Conservation (phyloP, 768 basidiomycete species). For the Phylloporus scabripes region DNA sequence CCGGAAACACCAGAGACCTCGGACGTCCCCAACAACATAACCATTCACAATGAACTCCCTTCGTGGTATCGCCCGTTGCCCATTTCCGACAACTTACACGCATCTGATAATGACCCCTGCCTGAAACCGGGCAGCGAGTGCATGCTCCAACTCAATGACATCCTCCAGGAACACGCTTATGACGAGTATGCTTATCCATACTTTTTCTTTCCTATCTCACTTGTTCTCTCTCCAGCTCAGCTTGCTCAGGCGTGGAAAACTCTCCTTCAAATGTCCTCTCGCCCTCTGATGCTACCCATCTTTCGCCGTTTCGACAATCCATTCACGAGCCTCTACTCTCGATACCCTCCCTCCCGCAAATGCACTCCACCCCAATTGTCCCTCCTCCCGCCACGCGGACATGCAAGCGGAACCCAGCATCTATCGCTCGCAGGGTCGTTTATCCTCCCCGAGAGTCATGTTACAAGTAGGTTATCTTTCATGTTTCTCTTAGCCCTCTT, state of each 20-base stretch:
- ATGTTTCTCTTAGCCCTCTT: constrained; percentile 9
- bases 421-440: constrained; percentile 54
- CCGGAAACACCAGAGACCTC: constrained; percentile 64
- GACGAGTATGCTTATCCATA: constrained; percentile 53
- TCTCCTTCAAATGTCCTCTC: constrained; percentile 8
- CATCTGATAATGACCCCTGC: constrained; percentile 42
- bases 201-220: constrained; percentile 4
- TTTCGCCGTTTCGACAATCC: constrained; percentile 28
- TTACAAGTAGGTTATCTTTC: constrained; percentile 51
- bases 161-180: constrained; percentile 69
- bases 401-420: constrained; percentile 49
- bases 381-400: constrained; percentile 60
- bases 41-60: constrained; percentile 45
- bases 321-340: constrained; percentile 27
- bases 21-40: constrained; percentile 46
- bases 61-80: constrained; percentile 55
- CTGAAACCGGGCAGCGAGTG: constrained; percentile 46
- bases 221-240: constrained; percentile 10
- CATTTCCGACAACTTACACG: constrained; percentile 37
- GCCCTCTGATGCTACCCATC: constrained; percentile 32
- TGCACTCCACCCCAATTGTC: constrained; percentile 53
- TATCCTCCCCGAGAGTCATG: constrained; percentile 71
- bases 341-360: constrained; percentile 33
- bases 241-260: constrained; percentile 19
- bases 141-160: constrained; percentile 66